Conservation (phyloP, 257 asterid species). For the Solanum gracilifrons region DNA sequence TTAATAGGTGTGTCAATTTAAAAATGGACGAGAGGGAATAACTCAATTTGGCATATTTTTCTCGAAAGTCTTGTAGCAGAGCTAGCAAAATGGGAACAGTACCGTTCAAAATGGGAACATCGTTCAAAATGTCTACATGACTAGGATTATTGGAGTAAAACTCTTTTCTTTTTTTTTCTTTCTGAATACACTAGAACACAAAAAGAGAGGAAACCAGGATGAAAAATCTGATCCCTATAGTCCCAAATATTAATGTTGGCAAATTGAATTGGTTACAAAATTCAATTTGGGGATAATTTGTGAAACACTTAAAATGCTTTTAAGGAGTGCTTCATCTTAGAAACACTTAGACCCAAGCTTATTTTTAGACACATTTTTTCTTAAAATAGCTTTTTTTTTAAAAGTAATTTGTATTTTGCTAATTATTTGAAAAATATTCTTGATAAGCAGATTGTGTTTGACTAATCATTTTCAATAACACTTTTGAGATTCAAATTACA, state of each 20-base stretch:
- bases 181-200: not conserved
- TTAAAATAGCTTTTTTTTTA: too few relatives aligned
- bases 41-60: too few relatives aligned
- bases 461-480: too few relatives aligned
- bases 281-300: not conserved
- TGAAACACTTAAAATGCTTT: not conserved
- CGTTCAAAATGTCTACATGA: not conserved
- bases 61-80: not conserved
- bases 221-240: not conserved
- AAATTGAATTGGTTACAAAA: not conserved
- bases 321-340: not conserved
- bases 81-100: not conserved
- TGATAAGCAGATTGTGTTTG: too few relatives aligned
- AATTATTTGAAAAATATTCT: too few relatives aligned
- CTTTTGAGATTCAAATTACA: too few relatives aligned
- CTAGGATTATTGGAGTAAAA: not conserved
- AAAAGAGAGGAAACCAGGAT: not conserved
- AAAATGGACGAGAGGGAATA: too few relatives aligned
- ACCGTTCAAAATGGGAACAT: not conserved
- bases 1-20: too few relatives aligned
- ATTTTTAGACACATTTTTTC: too few relatives aligned
- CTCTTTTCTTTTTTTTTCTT: not conserved
- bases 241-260: not conserved
- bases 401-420: too few relatives aligned
- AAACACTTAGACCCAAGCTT: not conserved